Evolutionary conservation across 768 basidiomycete species (phyloP).

Genomic region (Scleroderma bovista): DNA sequence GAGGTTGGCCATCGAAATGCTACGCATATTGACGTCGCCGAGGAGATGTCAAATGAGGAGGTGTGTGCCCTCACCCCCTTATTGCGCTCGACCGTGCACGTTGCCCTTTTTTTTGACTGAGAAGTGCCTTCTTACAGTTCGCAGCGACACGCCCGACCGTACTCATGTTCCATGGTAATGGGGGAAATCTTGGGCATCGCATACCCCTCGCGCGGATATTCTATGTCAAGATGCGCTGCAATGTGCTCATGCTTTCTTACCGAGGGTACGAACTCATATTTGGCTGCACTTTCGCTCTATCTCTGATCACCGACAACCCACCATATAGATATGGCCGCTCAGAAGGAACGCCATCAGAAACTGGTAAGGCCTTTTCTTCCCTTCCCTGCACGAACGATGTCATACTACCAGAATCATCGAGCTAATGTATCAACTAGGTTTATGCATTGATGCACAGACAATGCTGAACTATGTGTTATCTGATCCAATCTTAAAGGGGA

Average conservation of each 20-base stretch:
- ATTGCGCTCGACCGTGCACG: too few species aligned
- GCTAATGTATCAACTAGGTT: constrained; percentile 37
- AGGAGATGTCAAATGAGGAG: constrained; percentile 52
- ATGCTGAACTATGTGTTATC: constrained; percentile 67
- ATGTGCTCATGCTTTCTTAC: constrained; percentile 93
- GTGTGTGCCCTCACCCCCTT: constrained; percentile 28
- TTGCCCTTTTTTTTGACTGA: too few species aligned
- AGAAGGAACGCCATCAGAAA: constrained; percentile 82
- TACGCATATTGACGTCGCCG: constrained; percentile 29
- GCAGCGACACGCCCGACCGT: constrained; percentile 68
- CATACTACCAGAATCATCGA: background rate
- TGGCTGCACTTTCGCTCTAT: background rate
- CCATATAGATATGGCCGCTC: constrained; percentile 74
- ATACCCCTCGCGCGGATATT: constrained; percentile 85
- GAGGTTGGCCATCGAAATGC: constrained; percentile 35
- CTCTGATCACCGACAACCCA: background rate
- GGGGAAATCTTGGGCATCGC: constrained; percentile 83
- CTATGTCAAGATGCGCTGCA: constrained; percentile 78
- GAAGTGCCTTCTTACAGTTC: constrained; percentile 24
- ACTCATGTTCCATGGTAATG: constrained; percentile 92
- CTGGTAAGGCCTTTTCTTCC: constrained; percentile 41
- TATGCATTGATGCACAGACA: constrained; percentile 82
- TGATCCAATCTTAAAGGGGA: constrained; percentile 57
- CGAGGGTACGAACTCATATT: constrained; percentile 55
- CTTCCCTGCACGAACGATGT: background rate